phyloP scores from a whole-genome alignment of 2,329 filamentous ascomycete species.

The Nemania sp. region DNA sequence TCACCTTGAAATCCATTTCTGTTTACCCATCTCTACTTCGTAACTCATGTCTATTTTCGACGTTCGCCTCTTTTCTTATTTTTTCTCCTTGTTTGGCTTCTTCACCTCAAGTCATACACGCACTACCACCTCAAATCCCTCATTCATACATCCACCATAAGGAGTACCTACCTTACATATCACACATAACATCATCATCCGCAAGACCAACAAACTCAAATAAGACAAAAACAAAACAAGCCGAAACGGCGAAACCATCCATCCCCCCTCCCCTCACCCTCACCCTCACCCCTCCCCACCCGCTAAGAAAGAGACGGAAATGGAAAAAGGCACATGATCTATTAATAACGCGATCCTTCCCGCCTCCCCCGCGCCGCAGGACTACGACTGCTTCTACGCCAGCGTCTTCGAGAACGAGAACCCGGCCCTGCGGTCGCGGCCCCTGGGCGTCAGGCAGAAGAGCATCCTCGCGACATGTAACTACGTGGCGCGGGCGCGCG shows the following conservation, averaged over 20 bases:
- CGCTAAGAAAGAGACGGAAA: background rate
- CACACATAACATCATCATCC: background rate
- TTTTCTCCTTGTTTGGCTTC: background rate
- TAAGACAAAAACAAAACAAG: background rate
- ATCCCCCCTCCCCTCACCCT: too few species aligned
- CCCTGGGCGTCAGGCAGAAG: slow-evolving; percentile 88
- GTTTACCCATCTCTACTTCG: background rate
- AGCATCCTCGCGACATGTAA: slow-evolving; percentile 93
- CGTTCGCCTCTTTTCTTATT: background rate
- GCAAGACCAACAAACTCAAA: background rate
- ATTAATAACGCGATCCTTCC: background rate
- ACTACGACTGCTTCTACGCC: slow-evolving; percentile 94
- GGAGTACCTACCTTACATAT: background rate
- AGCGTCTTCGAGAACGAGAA: slow-evolving; percentile 84
- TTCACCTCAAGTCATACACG: too few species aligned
- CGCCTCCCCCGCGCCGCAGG: slow-evolving; percentile 46
- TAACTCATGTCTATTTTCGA: background rate
- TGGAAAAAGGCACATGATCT: background rate
- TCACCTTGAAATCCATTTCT: background rate
- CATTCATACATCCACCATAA: background rate
- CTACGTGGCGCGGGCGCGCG: slow-evolving; percentile 80
- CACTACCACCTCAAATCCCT: background rate
- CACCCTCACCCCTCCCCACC: background rate
- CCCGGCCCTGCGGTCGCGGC: slow-evolving; percentile 71
- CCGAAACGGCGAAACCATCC: background rate